phyloP scores from a whole-genome alignment of 2,329 filamentous ascomycete species.

The Sarocladium oryzae region DNA sequence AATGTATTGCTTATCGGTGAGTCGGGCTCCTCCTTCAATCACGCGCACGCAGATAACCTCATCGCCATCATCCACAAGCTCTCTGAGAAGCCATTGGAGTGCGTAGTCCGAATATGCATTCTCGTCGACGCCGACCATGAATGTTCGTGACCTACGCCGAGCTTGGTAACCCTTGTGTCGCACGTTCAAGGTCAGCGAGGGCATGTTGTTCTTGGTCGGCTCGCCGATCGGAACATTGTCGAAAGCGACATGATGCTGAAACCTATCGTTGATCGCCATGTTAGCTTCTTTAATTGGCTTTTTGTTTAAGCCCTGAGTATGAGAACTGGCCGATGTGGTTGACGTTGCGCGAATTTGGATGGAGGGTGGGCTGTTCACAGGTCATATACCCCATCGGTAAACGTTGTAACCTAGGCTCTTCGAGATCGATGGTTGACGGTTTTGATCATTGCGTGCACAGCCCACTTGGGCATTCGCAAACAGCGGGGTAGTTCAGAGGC shows the following conservation, averaged over 20 bases:
- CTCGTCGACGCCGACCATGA: conserved; percentile 85
- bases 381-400: not conserved
- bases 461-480: conserved; percentile 6
- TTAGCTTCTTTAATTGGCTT: conserved; percentile 30
- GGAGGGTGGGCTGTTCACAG: conserved; percentile 1
- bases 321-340: not conserved
- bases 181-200: conserved; percentile 74
- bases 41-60: conserved; percentile 88
- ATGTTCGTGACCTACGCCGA: conserved; percentile 74
- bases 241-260: conserved; percentile 53
- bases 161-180: conserved; percentile 83
- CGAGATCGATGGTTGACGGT: not conserved
- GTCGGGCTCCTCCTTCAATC: conserved; percentile 72
- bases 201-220: conserved; percentile 51
- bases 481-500: conserved; percentile 3
- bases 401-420: conserved; percentile 3
- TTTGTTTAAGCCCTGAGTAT: not conserved
- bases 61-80: conserved; percentile 88
- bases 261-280: conserved; percentile 42
- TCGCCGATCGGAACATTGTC: conserved; percentile 54
- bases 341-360: conserved; percentile 1
- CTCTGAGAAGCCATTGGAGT: conserved; percentile 85
- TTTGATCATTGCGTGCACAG: not conserved
- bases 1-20: conserved; percentile 65
- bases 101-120: conserved; percentile 91